A percentile compares a stretch with the other conserved stretches of the same genome.
These are phyloP conservation scores for Ceratocystis cacaofunesta DNA, from an alignment of 2,329 filamentous ascomycete genomes.

Conservation along the genomic window DNA sequence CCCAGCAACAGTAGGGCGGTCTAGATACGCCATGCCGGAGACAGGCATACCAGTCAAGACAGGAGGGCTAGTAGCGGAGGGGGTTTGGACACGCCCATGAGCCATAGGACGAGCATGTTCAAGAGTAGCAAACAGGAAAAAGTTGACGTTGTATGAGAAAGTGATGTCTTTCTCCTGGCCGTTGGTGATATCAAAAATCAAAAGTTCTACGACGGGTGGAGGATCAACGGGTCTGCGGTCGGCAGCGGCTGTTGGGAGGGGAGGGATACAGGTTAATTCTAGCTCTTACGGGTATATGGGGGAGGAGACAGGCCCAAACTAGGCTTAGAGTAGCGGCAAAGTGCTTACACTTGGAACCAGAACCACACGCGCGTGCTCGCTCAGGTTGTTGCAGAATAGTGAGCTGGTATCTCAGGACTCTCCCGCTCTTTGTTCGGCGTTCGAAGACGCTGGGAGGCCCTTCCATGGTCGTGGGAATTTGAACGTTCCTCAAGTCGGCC, in stretches of 20 bases:
- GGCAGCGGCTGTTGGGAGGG: conserved; percentile 46
- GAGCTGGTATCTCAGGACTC: conserved; percentile 65
- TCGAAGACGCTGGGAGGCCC: conserved; percentile 21
- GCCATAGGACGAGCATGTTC: conserved; percentile 75
- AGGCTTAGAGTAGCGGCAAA: background rate
- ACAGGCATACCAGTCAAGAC: conserved; percentile 90
- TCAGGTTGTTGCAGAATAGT: conserved; percentile 87
- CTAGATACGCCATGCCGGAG: conserved; percentile 88
- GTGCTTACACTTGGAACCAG: conserved; percentile 76
- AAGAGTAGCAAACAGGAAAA: conserved; percentile 89
- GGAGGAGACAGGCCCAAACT: no score
- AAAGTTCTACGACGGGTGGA: conserved; percentile 83
- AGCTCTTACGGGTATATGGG: background rate
- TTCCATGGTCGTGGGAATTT: background rate
- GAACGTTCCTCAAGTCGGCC: conserved; percentile 1
- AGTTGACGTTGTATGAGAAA: conserved; percentile 87
- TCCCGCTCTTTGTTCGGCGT: conserved; percentile 52
- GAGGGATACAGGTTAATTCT: background rate
- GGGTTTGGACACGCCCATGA: conserved; percentile 56
- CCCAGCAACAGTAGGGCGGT: conserved; percentile 63
- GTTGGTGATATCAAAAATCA: conserved; percentile 55
- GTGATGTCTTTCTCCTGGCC: conserved; percentile 57
- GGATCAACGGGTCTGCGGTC: conserved; percentile 88
- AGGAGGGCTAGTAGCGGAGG: conserved; percentile 55
- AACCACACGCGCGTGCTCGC: conserved; percentile 85